Evolutionary conservation across 2,329 filamentous ascomycete genomes (phyloP).

Genomic region (Botrytis medusae): DNA sequence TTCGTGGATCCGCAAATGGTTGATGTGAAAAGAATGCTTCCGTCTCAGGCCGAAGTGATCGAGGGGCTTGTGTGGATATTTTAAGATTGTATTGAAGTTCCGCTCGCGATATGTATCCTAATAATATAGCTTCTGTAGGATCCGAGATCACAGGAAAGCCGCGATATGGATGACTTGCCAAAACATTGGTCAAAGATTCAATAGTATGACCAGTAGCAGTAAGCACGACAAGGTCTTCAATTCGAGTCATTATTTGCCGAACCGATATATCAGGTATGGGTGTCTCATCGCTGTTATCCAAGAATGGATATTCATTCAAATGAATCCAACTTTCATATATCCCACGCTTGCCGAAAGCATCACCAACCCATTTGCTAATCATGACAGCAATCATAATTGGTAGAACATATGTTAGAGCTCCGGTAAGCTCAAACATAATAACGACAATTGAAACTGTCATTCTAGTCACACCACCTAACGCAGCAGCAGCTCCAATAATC

Average conservation of each 20-base stretch:
- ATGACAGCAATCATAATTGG: slow-evolving; percentile 99
- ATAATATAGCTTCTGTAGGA: slow-evolving; percentile 70
- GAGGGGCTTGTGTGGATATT: slow-evolving; percentile 55
- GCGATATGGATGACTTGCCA: slow-evolving; percentile 74
- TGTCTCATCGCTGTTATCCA: slow-evolving; percentile 84
- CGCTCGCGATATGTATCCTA: slow-evolving; percentile 91
- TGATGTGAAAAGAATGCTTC: slow-evolving; percentile 85
- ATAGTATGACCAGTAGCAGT: slow-evolving; percentile 88
- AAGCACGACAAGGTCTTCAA: slow-evolving; percentile 87
- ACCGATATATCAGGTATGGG: slow-evolving; percentile 80
- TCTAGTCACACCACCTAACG: slow-evolving; percentile 88
- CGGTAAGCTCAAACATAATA: slow-evolving; percentile 98
- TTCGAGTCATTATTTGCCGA: slow-evolving; percentile 86
- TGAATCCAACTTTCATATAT: slow-evolving; percentile 99
- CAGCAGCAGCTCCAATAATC: slow-evolving; percentile 91
- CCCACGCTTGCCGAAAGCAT: slow-evolving; percentile 86
- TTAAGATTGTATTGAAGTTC: slow-evolving; percentile 82
- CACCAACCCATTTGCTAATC: slow-evolving; percentile 97
- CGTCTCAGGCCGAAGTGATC: slow-evolving; percentile 65
- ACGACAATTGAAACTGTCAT: slow-evolving; percentile 99
- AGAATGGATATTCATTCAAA: slow-evolving; percentile 90
- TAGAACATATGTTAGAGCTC: slow-evolving; percentile 91
- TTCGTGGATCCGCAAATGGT: slow-evolving; percentile 72
- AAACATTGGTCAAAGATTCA: slow-evolving; percentile 66
- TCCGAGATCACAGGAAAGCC: slow-evolving; percentile 90